These are phyloP conservation scores for Sporothrix humicola DNA, from an alignment of 2,329 filamentous ascomycete genomes.

Conservation along the genomic window DNA sequence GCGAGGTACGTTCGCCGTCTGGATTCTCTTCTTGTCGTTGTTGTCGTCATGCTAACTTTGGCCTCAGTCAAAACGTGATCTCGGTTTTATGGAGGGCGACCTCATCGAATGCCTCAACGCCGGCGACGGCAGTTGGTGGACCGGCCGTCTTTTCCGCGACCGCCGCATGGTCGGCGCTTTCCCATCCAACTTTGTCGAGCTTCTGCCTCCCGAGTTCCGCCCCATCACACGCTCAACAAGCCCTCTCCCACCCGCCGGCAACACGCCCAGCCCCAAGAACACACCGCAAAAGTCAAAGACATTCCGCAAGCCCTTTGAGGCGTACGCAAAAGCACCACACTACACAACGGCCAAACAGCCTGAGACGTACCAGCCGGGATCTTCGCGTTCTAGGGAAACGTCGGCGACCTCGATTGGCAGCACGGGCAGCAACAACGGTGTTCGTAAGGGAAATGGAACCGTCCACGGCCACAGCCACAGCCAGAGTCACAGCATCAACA, in stretches of 20 bases:
- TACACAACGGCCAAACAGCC: slow-evolving; percentile 68
- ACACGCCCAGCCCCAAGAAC: slow-evolving; percentile 60
- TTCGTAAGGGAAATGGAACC: slow-evolving; percentile 33
- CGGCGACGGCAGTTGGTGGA: slow-evolving; percentile 98
- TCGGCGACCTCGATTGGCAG: slow-evolving; percentile 49
- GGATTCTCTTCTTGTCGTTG: background rate
- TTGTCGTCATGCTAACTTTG: slow-evolving; percentile 7
- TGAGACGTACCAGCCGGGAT: slow-evolving; percentile 58
- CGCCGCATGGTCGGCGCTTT: slow-evolving; percentile 90
- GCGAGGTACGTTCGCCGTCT: slow-evolving; percentile 63
- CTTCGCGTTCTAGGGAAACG: slow-evolving; percentile 49
- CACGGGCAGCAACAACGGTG: slow-evolving; percentile 40
- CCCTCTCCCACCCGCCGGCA: slow-evolving; percentile 60
- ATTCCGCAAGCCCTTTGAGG: slow-evolving; percentile 70
- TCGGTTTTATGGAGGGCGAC: slow-evolving; percentile 97
- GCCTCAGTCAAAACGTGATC: slow-evolving; percentile 78
- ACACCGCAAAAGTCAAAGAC: slow-evolving; percentile 65
- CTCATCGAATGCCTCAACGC: slow-evolving; percentile 98
- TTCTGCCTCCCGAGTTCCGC: slow-evolving; percentile 83
- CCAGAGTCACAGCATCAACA: too few relatives aligned
- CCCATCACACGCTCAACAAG: slow-evolving; percentile 70
- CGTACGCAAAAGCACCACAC: slow-evolving; percentile 69
- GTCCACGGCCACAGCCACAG: too few relatives aligned
- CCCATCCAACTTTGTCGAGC: slow-evolving; percentile 95
- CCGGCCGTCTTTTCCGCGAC: slow-evolving; percentile 86